These are phyloP conservation scores for Pleurostoma richardsiae DNA, from an alignment of 2,329 filamentous ascomycete species.

Conservation along the genomic window DNA sequence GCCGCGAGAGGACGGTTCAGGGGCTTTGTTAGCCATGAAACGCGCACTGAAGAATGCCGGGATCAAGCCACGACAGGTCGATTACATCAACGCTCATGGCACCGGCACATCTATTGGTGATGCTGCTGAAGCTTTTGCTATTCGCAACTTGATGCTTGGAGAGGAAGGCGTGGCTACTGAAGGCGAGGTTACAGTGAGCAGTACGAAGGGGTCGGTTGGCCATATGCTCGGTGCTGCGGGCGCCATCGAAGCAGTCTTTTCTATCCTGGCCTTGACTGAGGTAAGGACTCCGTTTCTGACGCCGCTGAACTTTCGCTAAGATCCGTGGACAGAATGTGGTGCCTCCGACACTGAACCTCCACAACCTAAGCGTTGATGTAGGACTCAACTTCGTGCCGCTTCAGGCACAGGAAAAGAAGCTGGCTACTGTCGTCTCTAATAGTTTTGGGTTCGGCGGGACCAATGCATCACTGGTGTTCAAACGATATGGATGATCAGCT, in stretches of 20 bases:
- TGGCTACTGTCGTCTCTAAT: slow-evolving; percentile 79
- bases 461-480: slow-evolving; percentile 84
- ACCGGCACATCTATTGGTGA: slow-evolving; percentile 86
- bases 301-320: not conserved
- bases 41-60: slow-evolving; percentile 70
- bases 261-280: slow-evolving; percentile 71
- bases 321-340: slow-evolving; percentile 56
- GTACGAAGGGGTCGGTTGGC: slow-evolving; percentile 89
- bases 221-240: slow-evolving; percentile 90
- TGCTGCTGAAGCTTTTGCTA: slow-evolving; percentile 79
- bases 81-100: slow-evolving; percentile 95
- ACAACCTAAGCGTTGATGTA: slow-evolving; percentile 59
- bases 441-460: slow-evolving; percentile 98
- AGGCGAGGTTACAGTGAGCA: slow-evolving; percentile 73
- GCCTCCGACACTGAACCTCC: slow-evolving; percentile 83
- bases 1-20: slow-evolving; percentile 74
- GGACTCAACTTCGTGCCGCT: slow-evolving; percentile 82
- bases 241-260: slow-evolving; percentile 83
- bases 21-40: slow-evolving; percentile 81
- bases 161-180: slow-evolving; percentile 59
- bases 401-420: slow-evolving; percentile 60
- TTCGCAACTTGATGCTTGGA: slow-evolving; percentile 71
- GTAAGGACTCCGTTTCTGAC: slow-evolving; percentile 42
- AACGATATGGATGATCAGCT: slow-evolving; percentile 3
- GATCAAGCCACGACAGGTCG: slow-evolving; percentile 64